Percentiles rank a stretch among this genome's conserved stretches.
Conservation (phyloP, 1,284 basidiomycete species). For the Cutaneotrichosporon dermatis region DNA sequence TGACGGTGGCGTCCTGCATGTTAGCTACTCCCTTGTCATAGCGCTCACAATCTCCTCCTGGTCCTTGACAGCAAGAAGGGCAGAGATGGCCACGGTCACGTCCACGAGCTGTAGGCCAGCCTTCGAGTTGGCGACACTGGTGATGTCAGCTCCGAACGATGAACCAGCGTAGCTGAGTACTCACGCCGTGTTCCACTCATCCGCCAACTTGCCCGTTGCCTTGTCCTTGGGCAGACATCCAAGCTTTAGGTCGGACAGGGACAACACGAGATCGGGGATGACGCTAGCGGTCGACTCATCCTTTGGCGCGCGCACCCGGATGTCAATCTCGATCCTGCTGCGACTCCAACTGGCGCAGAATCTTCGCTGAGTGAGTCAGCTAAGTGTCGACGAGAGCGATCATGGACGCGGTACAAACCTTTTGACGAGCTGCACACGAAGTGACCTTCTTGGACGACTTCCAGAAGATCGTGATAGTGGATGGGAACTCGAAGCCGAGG, state of each 20-base stretch:
- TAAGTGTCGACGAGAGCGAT: background rate
- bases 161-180: background rate
- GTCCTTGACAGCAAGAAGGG: slow-evolving; percentile 81
- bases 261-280: slow-evolving; percentile 33
- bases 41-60: slow-evolving; percentile 74
- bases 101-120: slow-evolving; percentile 65
- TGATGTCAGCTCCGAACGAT: background rate
- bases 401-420: slow-evolving; percentile 54
- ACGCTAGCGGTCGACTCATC: slow-evolving; percentile 38
- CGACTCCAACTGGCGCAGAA: slow-evolving; percentile 39
- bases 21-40: background rate
- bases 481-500: slow-evolving; percentile 94
- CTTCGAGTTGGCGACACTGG: slow-evolving; percentile 28
- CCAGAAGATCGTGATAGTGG: slow-evolving; percentile 79
- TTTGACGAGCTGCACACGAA: slow-evolving; percentile 87
- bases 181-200: slow-evolving; percentile 54
- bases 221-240: slow-evolving; percentile 48
- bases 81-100: slow-evolving; percentile 68
- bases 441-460: slow-evolving; percentile 56
- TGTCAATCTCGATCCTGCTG: slow-evolving; percentile 38
- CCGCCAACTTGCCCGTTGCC: slow-evolving; percentile 44
- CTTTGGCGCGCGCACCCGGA: slow-evolving; percentile 38
- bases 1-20: slow-evolving; percentile 67
- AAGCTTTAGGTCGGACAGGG: slow-evolving; percentile 37
- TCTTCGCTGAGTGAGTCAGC: slow-evolving; percentile 35